phyloP scores from a whole-genome alignment of 1,139 yeast genomes.

The Geotrichum bryndzae region DNA sequence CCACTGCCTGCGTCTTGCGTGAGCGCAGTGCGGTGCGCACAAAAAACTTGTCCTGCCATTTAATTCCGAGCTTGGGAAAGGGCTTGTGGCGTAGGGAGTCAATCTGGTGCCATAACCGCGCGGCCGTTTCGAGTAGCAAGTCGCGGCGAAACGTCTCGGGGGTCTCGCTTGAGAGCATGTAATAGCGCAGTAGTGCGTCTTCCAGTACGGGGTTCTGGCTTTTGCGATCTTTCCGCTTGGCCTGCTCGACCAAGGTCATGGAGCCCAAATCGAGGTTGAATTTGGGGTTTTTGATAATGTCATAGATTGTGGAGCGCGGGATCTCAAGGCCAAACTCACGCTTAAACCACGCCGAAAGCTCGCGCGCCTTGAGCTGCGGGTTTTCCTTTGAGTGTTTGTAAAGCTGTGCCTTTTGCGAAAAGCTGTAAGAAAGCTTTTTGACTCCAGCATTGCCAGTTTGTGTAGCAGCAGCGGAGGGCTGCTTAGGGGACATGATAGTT shows the following conservation, averaged over 20 bases:
- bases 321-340: not conserved
- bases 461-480: not conserved
- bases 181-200: not conserved
- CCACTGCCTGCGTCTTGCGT: not conserved
- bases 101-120: not conserved
- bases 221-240: not conserved
- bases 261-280: not conserved
- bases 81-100: not conserved
- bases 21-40: not conserved
- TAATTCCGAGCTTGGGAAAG: not conserved
- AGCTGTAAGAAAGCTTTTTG: not conserved
- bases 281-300: not conserved
- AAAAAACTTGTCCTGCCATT: not conserved
- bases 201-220: not conserved
- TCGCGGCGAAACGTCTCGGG: not conserved
- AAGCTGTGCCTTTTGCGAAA: not conserved
- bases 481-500: not conserved
- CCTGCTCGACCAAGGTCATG: not conserved
- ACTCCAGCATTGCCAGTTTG: not conserved
- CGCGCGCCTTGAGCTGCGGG: conserved; percentile 86
- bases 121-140: not conserved
- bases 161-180: not conserved
- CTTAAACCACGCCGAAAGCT: not conserved
- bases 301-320: not conserved
- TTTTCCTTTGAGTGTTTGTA: conserved; percentile 54